Conservation (phyloP, 176 grass and related monocot species). For the Secale cereale region DNA sequence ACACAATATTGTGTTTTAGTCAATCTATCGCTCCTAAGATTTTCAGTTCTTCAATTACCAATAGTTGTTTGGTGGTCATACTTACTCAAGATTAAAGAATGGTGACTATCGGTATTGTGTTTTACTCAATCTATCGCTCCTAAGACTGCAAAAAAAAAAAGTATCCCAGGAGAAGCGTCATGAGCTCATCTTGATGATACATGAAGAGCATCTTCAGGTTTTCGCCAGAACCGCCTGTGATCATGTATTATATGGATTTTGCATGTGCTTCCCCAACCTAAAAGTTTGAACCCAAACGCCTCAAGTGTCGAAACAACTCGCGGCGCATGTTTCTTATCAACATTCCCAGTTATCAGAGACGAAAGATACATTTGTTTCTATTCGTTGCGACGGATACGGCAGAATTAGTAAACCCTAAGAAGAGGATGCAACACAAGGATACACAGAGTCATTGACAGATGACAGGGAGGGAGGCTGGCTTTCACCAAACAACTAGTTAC, state of each 20-base stretch:
- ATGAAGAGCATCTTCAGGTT: background rate
- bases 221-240: background rate
- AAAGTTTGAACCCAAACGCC: background rate
- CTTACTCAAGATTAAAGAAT: too few species aligned
- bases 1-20: too few species aligned
- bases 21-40: too few species aligned
- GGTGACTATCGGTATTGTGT: too few species aligned
- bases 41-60: too few species aligned
- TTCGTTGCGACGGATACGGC: background rate
- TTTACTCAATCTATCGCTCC: too few species aligned
- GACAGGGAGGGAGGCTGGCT: background rate
- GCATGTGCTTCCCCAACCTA: background rate
- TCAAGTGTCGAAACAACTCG: background rate
- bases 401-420: slow-evolving; percentile 3
- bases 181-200: background rate
- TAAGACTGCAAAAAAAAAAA: too few species aligned
- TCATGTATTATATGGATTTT: background rate
- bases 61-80: too few species aligned
- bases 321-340: background rate
- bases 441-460: background rate
- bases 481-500: background rate
- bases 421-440: background rate
- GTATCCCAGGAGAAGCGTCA: too few species aligned
- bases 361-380: background rate
- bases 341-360: background rate